A percentile compares a stretch with the other conserved stretches of the same genome.
Conservation (phyloP, 371 early-diverging fungal genomes). For the Mucor racemosus region DNA sequence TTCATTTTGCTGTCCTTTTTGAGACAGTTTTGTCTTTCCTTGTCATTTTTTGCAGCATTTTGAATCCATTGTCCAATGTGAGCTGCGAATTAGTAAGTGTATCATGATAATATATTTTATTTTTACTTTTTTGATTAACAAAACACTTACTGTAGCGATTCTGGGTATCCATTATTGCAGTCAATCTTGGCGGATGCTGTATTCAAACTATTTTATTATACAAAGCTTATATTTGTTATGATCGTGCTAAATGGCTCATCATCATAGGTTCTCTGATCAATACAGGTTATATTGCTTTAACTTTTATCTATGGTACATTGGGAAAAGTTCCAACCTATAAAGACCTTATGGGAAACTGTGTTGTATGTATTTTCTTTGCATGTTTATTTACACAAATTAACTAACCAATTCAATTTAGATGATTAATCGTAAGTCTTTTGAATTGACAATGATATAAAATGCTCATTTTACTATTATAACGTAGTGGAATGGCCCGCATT, state of each 20-base stretch:
- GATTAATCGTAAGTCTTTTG: constrained; percentile 33
- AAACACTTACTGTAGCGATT: constrained; percentile 34
- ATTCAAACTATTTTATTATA: constrained; percentile 50
- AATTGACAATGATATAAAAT: neutral
- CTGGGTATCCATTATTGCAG: constrained; percentile 50
- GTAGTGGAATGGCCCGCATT: constrained; percentile 55
- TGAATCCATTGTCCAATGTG: constrained; percentile 37
- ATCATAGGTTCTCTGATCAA: constrained; percentile 44
- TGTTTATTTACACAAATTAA: neutral
- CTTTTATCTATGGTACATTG: constrained; percentile 35
- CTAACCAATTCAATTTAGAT: constrained; percentile 24
- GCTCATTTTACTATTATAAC: neutral
- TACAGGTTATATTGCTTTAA: constrained; percentile 46
- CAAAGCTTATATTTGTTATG: constrained; percentile 53
- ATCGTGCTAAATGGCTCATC: constrained; percentile 37
- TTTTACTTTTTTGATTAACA: neutral
- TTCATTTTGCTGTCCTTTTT: constrained; percentile 41
- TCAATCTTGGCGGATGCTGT: constrained; percentile 47
- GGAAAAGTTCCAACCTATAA: constrained; percentile 38
- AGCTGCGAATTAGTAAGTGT: constrained; percentile 37
- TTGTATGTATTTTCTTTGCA: constrained; percentile 23
- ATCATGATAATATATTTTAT: neutral
- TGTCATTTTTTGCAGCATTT: constrained; percentile 36
- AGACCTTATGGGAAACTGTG: constrained; percentile 45
- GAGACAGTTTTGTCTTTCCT: constrained; percentile 37